Conservation (phyloP, 352 stramenopile species). For the Pythium scleroteichum region DNA sequence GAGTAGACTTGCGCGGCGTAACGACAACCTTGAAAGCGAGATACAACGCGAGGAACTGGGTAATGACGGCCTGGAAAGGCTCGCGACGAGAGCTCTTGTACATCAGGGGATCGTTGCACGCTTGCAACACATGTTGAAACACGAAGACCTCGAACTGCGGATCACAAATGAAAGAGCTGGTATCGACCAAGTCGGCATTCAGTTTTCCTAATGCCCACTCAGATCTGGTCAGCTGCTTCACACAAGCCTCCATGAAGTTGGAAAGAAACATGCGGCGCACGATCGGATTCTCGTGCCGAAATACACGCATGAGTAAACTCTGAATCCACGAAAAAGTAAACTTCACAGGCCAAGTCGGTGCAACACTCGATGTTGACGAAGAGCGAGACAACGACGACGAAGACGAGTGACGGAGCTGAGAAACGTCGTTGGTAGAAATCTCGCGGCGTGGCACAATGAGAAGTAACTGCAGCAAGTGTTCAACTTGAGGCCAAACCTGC, state of each 20-base stretch:
- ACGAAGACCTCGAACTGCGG: conserved; percentile 58
- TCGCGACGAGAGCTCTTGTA: conserved; percentile 55
- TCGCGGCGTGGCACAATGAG: conserved; percentile 12
- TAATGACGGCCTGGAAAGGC: conserved; percentile 28
- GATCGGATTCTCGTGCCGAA: conserved; percentile 75
- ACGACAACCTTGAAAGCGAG: conserved; percentile 21
- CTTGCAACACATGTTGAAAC: conserved; percentile 46
- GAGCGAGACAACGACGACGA: neutral
- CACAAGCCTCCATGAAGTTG: conserved; percentile 56
- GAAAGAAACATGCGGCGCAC: conserved; percentile 74
- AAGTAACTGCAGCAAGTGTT: conserved; percentile 39
- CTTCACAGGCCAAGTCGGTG: conserved; percentile 45
- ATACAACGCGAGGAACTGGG: conserved; percentile 27
- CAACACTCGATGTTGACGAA: neutral
- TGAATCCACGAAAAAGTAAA: conserved; percentile 80
- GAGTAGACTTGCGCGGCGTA: neutral
- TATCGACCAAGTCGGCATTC: neutral
- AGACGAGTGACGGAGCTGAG: neutral
- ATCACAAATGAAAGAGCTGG: conserved; percentile 40
- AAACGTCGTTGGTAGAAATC: neutral
- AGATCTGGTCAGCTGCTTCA: conserved; percentile 16
- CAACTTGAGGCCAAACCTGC: conserved; percentile 81
- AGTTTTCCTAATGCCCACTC: conserved; percentile 4
- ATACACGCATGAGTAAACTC: conserved; percentile 68
- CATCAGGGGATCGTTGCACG: conserved; percentile 70